These are phyloP conservation scores for Malus sieversii DNA, from an alignment of 306 rosid species.

Conservation along the genomic window DNA sequence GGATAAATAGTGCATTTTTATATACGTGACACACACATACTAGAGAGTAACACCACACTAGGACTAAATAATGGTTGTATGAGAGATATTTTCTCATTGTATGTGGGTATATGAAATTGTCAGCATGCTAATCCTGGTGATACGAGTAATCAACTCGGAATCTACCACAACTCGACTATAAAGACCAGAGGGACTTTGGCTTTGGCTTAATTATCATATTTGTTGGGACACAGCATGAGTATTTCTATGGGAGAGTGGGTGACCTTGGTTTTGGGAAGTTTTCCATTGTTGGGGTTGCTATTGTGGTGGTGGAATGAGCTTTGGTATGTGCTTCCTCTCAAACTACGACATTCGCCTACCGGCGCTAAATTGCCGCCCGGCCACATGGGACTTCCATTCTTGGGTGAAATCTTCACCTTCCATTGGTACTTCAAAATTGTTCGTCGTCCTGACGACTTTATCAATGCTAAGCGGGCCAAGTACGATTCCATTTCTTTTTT, in stretches of 20 bases:
- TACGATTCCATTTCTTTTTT: neutral
- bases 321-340: neutral
- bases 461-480: slow-evolving; percentile 27
- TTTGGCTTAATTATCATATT: too few species aligned
- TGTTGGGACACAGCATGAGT: neutral
- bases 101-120: too few species aligned
- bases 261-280: slow-evolving; percentile 7
- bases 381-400: slow-evolving; percentile 11
- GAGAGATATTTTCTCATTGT: too few species aligned
- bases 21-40: too few species aligned
- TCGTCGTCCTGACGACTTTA: slow-evolving; percentile 33
- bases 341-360: neutral
- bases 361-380: slow-evolving; percentile 7
- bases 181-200: too few species aligned
- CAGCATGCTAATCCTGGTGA: too few species aligned
- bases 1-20: too few species aligned
- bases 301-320: slow-evolving; percentile 28
- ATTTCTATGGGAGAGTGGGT: neutral
- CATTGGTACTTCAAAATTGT: slow-evolving; percentile 47
- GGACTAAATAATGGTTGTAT: too few species aligned
- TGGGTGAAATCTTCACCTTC: slow-evolving; percentile 9
- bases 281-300: slow-evolving; percentile 17
- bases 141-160: too few species aligned
- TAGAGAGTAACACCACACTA: too few species aligned
- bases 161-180: too few species aligned